Conservation (phyloP, 2,329 filamentous ascomycete species). For the Mollisiaceae sp. region DNA sequence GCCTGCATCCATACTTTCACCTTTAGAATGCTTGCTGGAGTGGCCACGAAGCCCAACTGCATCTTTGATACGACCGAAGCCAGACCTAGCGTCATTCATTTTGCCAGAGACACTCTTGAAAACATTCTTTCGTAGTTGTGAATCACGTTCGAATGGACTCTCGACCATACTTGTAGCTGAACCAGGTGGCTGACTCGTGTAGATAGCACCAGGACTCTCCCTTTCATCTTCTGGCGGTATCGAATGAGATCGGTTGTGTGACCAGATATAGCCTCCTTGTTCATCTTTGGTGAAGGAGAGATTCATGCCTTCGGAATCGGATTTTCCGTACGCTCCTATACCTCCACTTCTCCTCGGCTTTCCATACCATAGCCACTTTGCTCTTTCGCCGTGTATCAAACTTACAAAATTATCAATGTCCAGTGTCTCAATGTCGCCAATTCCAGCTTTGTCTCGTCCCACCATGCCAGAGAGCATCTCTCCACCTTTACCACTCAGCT, state of each 20-base stretch:
- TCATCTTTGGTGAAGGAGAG: constrained; percentile 64
- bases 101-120: constrained; percentile 82
- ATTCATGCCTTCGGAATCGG: constrained; percentile 51
- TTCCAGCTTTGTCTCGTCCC: constrained; percentile 80
- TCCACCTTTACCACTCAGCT: constrained; percentile 90
- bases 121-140: constrained; percentile 63
- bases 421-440: constrained; percentile 89
- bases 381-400: constrained; percentile 77
- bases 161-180: constrained; percentile 55
- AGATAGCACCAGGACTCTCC: constrained; percentile 53
- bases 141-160: constrained; percentile 58
- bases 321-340: constrained; percentile 52
- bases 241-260: constrained; percentile 56
- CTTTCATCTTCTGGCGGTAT: constrained; percentile 56
- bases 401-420: constrained; percentile 85
- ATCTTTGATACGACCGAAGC: constrained; percentile 84
- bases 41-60: constrained; percentile 69
- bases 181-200: constrained; percentile 50
- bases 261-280: constrained; percentile 50
- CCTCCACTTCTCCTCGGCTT: constrained; percentile 73
- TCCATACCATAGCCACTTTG: constrained; percentile 95
- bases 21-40: constrained; percentile 58
- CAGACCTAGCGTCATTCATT: constrained; percentile 80
- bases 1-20: constrained; percentile 46
- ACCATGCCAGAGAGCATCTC: constrained; percentile 97